Evolutionary conservation across 2,329 filamentous ascomycete genomes (phyloP).

Genomic region (Pseudocercospora eumusae): DNA sequence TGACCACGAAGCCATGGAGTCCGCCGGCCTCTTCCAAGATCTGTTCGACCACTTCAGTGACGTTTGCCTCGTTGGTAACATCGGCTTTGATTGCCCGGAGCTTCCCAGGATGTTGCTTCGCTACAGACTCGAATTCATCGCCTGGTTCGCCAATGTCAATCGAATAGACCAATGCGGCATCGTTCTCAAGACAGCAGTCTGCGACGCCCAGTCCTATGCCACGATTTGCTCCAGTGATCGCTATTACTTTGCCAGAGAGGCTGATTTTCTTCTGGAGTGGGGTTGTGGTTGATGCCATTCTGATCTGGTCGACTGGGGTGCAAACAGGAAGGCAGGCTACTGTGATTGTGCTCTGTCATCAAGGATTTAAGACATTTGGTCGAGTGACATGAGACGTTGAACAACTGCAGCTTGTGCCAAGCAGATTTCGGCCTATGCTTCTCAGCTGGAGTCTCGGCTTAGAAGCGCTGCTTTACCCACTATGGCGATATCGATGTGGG

Average conservation of each 20-base stretch:
- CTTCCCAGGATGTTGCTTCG: conserved; percentile 45
- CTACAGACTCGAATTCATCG: conserved; percentile 46
- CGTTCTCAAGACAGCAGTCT: conserved; percentile 51
- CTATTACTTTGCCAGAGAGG: conserved; percentile 46
- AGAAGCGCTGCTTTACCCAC: neutral
- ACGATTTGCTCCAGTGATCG: conserved; percentile 51
- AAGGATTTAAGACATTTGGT: neutral
- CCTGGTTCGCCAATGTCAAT: conserved; percentile 50
- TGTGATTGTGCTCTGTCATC: neutral
- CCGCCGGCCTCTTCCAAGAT: conserved; percentile 49
- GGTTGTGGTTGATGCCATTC: conserved; percentile 5
- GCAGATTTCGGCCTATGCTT: neutral
- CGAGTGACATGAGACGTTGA: neutral
- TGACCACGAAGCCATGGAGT: conserved; percentile 54
- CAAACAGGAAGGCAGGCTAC: neutral
- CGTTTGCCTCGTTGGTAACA: conserved; percentile 51
- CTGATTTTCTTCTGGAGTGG: conserved; percentile 21
- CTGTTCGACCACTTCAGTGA: conserved; percentile 48
- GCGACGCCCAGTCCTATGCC: conserved; percentile 55
- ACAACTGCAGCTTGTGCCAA: neutral
- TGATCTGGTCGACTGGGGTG: neutral
- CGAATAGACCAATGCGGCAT: conserved; percentile 48
- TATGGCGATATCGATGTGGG: neutral
- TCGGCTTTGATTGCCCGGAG: conserved; percentile 49
- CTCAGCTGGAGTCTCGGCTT: neutral